Evolutionary conservation across 208 protist species (phyloP).

Genomic region (Strigomonas culicis): DNA sequence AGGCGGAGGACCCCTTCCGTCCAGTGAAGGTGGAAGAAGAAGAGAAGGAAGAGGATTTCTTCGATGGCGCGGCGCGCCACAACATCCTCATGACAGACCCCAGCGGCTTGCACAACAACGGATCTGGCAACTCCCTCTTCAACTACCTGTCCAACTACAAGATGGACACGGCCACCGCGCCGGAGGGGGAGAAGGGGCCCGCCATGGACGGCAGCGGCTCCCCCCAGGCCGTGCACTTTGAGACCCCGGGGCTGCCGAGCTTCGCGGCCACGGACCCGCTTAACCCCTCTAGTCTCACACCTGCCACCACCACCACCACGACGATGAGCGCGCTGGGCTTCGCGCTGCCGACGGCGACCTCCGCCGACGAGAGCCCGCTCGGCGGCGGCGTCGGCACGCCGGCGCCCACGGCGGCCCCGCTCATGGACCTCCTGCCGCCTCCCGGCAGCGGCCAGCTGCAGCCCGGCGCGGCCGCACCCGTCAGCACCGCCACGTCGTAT

Average conservation of each 20-base stretch:
- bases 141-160: conserved; percentile 17
- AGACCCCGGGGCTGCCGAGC: neutral
- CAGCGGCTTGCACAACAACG: too few species aligned
- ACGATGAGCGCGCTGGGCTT: neutral
- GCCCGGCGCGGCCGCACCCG: neutral
- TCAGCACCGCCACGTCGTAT: neutral
- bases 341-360: too few species aligned
- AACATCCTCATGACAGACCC: too few species aligned
- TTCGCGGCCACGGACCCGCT: neutral
- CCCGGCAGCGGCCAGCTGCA: neutral
- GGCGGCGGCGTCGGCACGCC: too few species aligned
- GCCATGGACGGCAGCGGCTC: neutral
- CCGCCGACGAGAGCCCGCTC: neutral
- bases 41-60: conserved; percentile 3
- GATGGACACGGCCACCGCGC: conserved; percentile 1
- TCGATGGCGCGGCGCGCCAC: too few species aligned
- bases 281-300: neutral
- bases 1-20: conserved; percentile 6
- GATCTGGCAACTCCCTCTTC: conserved; percentile 14
- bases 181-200: neutral
- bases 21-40: conserved; percentile 9
- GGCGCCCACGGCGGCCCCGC: too few species aligned
- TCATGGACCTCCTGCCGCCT: neutral
- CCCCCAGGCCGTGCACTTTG: conserved; percentile 6
- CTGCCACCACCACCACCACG: neutral